Evolutionary conservation across 2,329 filamentous ascomycete genomes (phyloP).

Genomic region (Elsinoe australis): DNA sequence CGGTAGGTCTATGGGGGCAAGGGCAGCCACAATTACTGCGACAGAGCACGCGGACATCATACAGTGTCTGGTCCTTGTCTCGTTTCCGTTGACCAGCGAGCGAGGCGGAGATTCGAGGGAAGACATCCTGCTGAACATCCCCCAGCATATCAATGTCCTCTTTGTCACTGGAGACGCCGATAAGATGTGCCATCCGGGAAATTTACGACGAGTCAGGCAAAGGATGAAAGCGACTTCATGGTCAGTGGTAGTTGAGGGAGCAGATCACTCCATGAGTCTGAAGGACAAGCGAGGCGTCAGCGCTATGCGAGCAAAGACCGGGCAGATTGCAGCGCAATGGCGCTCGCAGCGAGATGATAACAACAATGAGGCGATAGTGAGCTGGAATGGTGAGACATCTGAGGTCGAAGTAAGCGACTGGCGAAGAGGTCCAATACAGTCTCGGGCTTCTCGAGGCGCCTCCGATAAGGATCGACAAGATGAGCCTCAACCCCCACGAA

Average conservation of each 20-base stretch:
- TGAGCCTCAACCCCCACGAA: neutral
- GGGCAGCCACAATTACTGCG: slow-evolving; percentile 36
- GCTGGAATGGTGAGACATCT: slow-evolving; percentile 20
- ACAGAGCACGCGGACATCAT: slow-evolving; percentile 22
- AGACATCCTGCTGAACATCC: slow-evolving; percentile 33
- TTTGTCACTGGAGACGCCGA: slow-evolving; percentile 36
- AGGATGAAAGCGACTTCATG: slow-evolving; percentile 35
- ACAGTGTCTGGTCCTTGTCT: slow-evolving; percentile 32
- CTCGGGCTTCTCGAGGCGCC: neutral
- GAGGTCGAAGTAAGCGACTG: slow-evolving; percentile 19
- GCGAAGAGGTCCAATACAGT: slow-evolving; percentile 9
- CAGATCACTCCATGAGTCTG: slow-evolving; percentile 38
- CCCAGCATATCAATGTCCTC: slow-evolving; percentile 28
- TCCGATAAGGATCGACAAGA: neutral
- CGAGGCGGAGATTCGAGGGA: slow-evolving; percentile 32
- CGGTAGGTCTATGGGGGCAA: slow-evolving; percentile 39
- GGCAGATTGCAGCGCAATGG: slow-evolving; percentile 33
- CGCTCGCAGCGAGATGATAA: slow-evolving; percentile 22
- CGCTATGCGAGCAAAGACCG: slow-evolving; percentile 29
- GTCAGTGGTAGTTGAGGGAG: slow-evolving; percentile 32
- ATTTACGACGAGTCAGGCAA: slow-evolving; percentile 27
- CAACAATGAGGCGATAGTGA: slow-evolving; percentile 18
- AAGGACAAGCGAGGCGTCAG: slow-evolving; percentile 26
- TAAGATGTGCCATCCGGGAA: slow-evolving; percentile 29
- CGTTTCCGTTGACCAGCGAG: slow-evolving; percentile 35